These are phyloP conservation scores for Boletus vinaceobasis DNA, from an alignment of 768 basidiomycete species.

Conservation along the genomic window DNA sequence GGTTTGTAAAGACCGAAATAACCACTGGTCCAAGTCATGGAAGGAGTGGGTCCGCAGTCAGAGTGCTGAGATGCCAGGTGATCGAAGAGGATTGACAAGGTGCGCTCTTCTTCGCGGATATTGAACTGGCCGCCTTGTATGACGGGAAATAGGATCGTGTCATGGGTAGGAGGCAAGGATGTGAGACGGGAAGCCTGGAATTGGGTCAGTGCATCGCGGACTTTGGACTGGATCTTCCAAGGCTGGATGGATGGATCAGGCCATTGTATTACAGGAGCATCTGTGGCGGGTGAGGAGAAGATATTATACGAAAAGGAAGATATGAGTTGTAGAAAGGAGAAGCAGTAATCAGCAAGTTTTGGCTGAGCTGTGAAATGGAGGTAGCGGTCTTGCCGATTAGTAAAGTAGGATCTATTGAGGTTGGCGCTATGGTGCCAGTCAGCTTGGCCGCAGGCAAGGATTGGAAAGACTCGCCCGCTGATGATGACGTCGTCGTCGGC, in stretches of 20 bases:
- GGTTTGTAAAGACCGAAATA: slow-evolving; percentile 86
- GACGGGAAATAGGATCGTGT: slow-evolving; percentile 70
- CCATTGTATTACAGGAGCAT: slow-evolving; percentile 63
- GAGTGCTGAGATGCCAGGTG: slow-evolving; percentile 31
- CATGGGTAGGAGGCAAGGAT: slow-evolving; percentile 9
- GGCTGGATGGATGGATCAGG: slow-evolving; percentile 62
- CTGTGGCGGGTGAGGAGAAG: slow-evolving; percentile 30
- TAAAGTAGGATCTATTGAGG: slow-evolving; percentile 89
- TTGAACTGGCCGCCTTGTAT: slow-evolving; percentile 89
- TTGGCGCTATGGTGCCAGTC: slow-evolving; percentile 65
- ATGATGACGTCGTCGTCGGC: slow-evolving; percentile 90
- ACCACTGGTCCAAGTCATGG: slow-evolving; percentile 85
- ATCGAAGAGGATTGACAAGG: slow-evolving; percentile 57
- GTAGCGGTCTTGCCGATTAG: slow-evolving; percentile 94
- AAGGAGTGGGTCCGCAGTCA: slow-evolving; percentile 32
- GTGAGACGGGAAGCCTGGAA: slow-evolving; percentile 52
- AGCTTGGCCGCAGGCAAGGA: not conserved
- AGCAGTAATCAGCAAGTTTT: slow-evolving; percentile 76
- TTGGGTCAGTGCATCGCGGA: slow-evolving; percentile 48
- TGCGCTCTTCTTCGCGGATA: slow-evolving; percentile 79
- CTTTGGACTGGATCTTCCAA: slow-evolving; percentile 62
- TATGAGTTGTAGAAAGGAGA: slow-evolving; percentile 66
- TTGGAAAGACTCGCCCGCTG: slow-evolving; percentile 63
- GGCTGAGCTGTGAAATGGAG: slow-evolving; percentile 64
- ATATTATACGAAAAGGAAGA: slow-evolving; percentile 68